Evolutionary conservation across 2,329 filamentous ascomycete species (phyloP).

Genomic region (Fusarium subtropicale): DNA sequence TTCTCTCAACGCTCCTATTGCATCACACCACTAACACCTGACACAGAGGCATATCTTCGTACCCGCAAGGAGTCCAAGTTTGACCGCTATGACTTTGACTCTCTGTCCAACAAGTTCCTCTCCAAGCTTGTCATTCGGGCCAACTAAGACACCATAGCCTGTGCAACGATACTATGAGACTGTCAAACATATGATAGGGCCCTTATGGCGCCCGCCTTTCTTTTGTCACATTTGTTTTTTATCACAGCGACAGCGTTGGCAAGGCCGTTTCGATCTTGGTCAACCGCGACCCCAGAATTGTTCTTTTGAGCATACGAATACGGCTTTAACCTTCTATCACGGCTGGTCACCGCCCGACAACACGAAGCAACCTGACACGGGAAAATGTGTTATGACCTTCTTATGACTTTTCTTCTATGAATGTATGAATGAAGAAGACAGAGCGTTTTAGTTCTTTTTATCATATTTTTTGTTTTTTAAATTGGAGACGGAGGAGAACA

Average conservation of each 20-base stretch:
- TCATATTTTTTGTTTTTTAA: constrained; percentile 43
- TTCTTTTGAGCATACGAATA: constrained; percentile 45
- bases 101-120: constrained; percentile 95
- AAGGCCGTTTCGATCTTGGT: constrained; percentile 52
- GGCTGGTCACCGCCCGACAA: constrained; percentile 51
- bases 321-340: constrained; percentile 48
- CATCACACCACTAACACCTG: constrained; percentile 38
- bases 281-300: constrained; percentile 46
- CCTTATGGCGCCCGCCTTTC: constrained; percentile 37
- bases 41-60: constrained; percentile 84
- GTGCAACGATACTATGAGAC: constrained; percentile 30
- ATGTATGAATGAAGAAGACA: constrained; percentile 58
- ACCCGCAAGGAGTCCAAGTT: constrained; percentile 84
- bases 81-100: constrained; percentile 93
- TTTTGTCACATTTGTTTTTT: constrained; percentile 50
- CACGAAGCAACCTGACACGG: constrained; percentile 50
- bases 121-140: constrained; percentile 96
- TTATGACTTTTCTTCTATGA: constrained; percentile 55
- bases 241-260: constrained; percentile 61
- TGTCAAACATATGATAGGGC: constrained; percentile 32
- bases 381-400: constrained; percentile 53
- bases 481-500: constrained; percentile 32
- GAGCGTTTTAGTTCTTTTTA: constrained; percentile 46
- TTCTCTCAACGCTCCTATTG: not conserved
- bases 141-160: constrained; percentile 66